Base-by-base conservation (phyloP, 108 stramenopile genomes). In the Fragilariopsis cylindrus region DNA sequence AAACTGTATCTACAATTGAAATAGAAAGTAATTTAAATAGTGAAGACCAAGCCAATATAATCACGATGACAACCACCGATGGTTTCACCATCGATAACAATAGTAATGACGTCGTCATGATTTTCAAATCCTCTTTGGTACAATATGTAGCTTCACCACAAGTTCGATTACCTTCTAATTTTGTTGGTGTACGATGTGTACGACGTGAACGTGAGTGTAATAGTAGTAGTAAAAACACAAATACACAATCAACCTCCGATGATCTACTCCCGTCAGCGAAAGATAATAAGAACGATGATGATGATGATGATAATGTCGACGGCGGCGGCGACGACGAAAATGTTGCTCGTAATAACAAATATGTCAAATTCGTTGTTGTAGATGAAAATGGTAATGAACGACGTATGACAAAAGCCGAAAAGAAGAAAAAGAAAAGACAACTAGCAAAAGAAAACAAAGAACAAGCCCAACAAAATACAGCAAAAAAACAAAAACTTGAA, bases 381-480 rank as follows among this genome's bases (percentile, higher is more conserved):
- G 80, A 86, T 55, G 72, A 79, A 12, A 76, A 84, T 74, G 90
- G 90, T 19, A 74, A 62, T 18, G 88, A 85, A 52, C 85, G 88
- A 52, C 86, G 93, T 46, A 91, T 91, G 93, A 90, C 87, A 7
- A 81, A 64, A n/a, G 70, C 81, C 69, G 91, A 94, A 73, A 94
- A 92, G 77, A 89, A 83, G 73, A 66, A 78, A n/a, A 21, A 76
- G 12, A 89, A 86, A 52, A 47, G 69, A 43, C 57, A 85, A 77
- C 18, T 89, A 30, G 75, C 62, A 81, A 40, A 76, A 79, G 55
- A 69, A 68, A 11, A 82, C 71, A 50, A 78, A 82, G 57, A 65
- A 76, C 18, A 74, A 72, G 4, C 46, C 50, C 69, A 69, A 50
- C 52, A 30, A 30, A 30, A 30, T 30, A 2, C 64, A 69, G 46